Evolutionary conservation across 345 rosid species (phyloP).

Genomic region (Salix udensis): DNA sequence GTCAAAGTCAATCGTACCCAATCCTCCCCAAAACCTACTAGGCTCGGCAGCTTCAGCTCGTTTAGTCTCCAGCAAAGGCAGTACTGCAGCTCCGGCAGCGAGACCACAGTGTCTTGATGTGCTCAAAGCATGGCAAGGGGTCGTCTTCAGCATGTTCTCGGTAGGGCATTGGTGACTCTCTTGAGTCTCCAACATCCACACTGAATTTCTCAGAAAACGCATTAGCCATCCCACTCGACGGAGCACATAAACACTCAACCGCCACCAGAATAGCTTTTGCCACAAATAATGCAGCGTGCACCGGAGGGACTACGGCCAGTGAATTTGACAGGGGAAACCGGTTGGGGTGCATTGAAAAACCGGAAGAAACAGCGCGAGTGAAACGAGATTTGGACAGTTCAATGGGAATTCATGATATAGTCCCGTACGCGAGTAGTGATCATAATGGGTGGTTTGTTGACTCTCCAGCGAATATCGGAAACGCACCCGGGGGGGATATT

Average conservation of each 20-base stretch:
- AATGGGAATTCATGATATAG: slow-evolving; percentile 14
- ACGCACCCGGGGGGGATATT: slow-evolving; percentile 5
- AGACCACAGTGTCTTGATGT: slow-evolving; percentile 48
- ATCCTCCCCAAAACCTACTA: slow-evolving; percentile 9
- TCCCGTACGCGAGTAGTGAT: background rate
- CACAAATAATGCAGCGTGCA: background rate
- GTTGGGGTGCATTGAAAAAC: slow-evolving; percentile 4
- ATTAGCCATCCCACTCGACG: background rate
- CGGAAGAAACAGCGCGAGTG: background rate
- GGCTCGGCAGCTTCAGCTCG: background rate
- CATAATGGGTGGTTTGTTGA: background rate
- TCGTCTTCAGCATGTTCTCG: slow-evolving; percentile 28
- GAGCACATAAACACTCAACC: background rate
- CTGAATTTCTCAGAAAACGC: slow-evolving; percentile 21
- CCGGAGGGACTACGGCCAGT: background rate
- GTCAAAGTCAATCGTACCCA: background rate
- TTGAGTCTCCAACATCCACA: slow-evolving; percentile 38
- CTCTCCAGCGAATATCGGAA: background rate
- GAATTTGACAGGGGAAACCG: slow-evolving; percentile 2
- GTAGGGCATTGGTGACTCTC: slow-evolving; percentile 6
- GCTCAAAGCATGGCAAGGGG: slow-evolving; percentile 40
- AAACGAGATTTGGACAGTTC: slow-evolving; percentile 9
- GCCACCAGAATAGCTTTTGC: background rate
- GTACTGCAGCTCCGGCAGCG: background rate
- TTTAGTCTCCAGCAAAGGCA: background rate